Conservation (phyloP, 2,329 filamentous ascomycete genomes). For the Harringtonia aguacate region DNA sequence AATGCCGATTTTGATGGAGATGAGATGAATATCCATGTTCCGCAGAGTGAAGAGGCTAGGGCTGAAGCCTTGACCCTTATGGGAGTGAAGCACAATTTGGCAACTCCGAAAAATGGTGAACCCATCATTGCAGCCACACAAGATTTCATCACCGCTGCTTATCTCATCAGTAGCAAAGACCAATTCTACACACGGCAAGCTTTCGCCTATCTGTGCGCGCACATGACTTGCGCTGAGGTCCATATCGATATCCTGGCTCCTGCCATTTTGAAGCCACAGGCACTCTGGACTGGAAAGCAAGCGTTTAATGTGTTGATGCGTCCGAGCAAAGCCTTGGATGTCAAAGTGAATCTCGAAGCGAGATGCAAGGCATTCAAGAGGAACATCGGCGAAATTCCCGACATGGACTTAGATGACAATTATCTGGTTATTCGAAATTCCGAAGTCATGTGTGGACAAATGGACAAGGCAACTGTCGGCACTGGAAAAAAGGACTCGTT, state of each 20-base stretch:
- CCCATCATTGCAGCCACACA: constrained; percentile 97
- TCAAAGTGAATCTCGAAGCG: constrained; percentile 85
- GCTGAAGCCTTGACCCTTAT: constrained; percentile 93
- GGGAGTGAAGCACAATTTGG: constrained; percentile 94
- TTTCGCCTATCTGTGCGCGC: constrained; percentile 82
- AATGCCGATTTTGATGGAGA: constrained; percentile 99
- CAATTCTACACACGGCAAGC: constrained; percentile 80
- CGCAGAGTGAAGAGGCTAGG: constrained; percentile 92
- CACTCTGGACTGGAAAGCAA: constrained; percentile 91
- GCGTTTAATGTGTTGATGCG: constrained; percentile 76
- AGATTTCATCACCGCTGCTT: constrained; percentile 96
- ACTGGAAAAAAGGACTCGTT: constrained; percentile 95
- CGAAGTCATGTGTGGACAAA: constrained; percentile 90
- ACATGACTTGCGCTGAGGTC: constrained; percentile 69
- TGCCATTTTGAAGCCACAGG: constrained; percentile 72
- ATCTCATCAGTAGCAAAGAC: constrained; percentile 83
- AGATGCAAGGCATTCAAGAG: constrained; percentile 73
- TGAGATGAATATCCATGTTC: constrained; percentile 98
- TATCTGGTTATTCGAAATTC: constrained; percentile 93
- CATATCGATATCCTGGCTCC: constrained; percentile 80
- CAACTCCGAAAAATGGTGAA: constrained; percentile 93
- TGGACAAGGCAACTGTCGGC: constrained; percentile 98
- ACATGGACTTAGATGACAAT: constrained; percentile 77
- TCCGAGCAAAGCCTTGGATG: constrained; percentile 72
- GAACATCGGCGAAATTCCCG: constrained; percentile 42